Conservation (phyloP, 176 grass and related monocot species). For the Musa beccarii region DNA sequence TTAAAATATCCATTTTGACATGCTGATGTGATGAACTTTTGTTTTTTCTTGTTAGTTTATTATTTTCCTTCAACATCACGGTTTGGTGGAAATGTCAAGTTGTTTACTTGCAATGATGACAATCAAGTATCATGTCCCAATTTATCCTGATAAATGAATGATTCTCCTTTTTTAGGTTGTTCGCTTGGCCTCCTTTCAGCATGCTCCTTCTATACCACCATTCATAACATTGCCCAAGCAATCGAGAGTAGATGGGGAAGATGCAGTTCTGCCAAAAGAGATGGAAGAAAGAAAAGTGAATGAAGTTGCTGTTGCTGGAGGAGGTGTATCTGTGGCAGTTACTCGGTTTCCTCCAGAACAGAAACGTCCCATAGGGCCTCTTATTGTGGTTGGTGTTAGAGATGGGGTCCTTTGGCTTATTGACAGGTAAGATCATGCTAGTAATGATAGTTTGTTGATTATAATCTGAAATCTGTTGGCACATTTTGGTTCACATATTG, state of each 20-base stretch:
- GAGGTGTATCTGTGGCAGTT: constrained; percentile 92
- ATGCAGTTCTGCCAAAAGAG: constrained; percentile 65
- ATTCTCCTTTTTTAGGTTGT: constrained; percentile 48
- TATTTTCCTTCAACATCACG: too few relatives aligned
- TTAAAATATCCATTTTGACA: too few relatives aligned
- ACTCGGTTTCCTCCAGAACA: constrained; percentile 92
- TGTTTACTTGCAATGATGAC: not conserved
- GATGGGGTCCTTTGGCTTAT: constrained; percentile 94
- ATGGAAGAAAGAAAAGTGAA: constrained; percentile 80
- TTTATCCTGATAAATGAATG: not conserved
- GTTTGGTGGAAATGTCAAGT: not conserved
- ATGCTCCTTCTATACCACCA: constrained; percentile 57
- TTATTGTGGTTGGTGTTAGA: constrained; percentile 87
- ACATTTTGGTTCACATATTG: not conserved
- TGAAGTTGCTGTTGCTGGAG: constrained; percentile 97
- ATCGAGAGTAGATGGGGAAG: constrained; percentile 63
- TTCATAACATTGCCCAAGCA: constrained; percentile 82
- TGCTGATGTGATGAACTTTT: too few relatives aligned
- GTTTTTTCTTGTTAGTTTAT: too few relatives aligned
- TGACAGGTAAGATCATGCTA: constrained; percentile 64
- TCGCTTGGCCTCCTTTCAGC: constrained; percentile 94
- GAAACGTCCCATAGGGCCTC: constrained; percentile 92
- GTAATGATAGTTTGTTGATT: not conserved
- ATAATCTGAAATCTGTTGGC: not conserved
- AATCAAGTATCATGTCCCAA: constrained; percentile 11